Evolutionary conservation across 2,329 filamentous ascomycete species (phyloP).

Genomic region (Trichoderma polysporum): DNA sequence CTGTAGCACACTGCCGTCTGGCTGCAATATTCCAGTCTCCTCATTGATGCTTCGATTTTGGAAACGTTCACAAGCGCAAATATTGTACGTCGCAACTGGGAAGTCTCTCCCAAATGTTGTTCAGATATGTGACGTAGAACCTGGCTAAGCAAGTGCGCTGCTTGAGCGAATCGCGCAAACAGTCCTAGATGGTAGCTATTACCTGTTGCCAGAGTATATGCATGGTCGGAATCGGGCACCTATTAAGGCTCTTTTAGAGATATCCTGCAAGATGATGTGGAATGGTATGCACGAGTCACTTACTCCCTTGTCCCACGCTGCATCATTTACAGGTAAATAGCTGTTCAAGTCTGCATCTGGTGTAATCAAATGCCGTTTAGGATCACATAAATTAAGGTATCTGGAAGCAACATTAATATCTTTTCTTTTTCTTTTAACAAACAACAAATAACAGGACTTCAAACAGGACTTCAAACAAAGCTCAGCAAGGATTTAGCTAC

Average conservation of each 20-base stretch:
- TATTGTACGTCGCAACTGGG: conserved; percentile 21
- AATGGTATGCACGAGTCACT: not conserved
- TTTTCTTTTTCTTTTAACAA: too few relatives aligned
- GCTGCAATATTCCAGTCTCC: conserved; percentile 16
- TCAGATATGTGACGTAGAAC: conserved; percentile 10
- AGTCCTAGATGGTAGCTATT: conserved; percentile 16
- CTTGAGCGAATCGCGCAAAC: conserved; percentile 21
- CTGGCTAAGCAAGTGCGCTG: conserved; percentile 20
- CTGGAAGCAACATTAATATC: not conserved
- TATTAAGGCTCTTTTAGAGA: not conserved
- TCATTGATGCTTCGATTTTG: conserved; percentile 9
- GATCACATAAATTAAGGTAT: conserved; percentile 18
- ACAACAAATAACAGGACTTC: not conserved
- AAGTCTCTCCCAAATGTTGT: not conserved
- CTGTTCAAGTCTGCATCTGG: conserved; percentile 18
- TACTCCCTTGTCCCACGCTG: conserved; percentile 16
- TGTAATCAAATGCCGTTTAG: conserved; percentile 17
- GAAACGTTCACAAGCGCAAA: conserved; percentile 15
- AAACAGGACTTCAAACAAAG: not conserved
- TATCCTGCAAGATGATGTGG: too few relatives aligned
- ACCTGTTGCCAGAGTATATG: conserved; percentile 8
- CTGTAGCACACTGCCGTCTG: conserved; percentile 18
- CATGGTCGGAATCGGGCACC: not conserved
- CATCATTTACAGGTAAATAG: conserved; percentile 20
- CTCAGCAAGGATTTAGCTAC: not conserved